Base-by-base conservation (phyloP, 2,329 filamentous ascomycete genomes). In the Colletotrichum camelliae region DNA sequence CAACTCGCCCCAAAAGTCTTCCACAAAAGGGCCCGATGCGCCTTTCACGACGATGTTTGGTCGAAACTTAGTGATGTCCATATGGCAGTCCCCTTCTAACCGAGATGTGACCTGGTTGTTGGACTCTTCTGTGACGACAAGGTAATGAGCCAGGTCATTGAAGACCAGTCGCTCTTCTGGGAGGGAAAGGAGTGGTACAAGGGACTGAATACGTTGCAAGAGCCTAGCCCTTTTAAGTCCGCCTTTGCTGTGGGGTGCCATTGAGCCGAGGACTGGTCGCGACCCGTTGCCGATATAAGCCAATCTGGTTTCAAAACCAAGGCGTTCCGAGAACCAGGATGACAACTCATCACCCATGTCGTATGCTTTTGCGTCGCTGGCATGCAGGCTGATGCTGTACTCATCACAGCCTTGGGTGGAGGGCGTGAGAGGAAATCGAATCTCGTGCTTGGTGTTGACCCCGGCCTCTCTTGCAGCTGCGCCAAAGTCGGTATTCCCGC, bases 61-160 rank as follows among this genome's bases (percentile, higher is more conserved):
- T 8, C 70, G 62, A 27, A 67, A 72, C 21, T 68, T 72, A 2
- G 39, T 48, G 18, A 72, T 39, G 35, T 67, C 70, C 70, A 60
- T 67, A 7, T 18, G 43, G 18, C 5, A 35, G 18, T 60, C 64
- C 10, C 64, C 62, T 1, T 52, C 70, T 7, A 72, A 35, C 7
- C 70, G 70, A 10, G 70, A 60, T 16, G 52, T 60, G 0, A 68
- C 90, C 78, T 94, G 89, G n/a, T 87, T 84, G n/a, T 96, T 88
- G 1, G 94, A 97, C 3, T 91, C 89, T 75, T 93, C 89, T 1
- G 93, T 94, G 7, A 93, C 89, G 29, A 98, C 84, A 16, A 98
- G 89, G 81, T 94, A 94, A 1, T 95, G 93, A 1, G 94, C 94
- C 77, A 91, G 90, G 83, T 97, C 95, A 48, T 92, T 91, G 84